These are phyloP conservation scores for Salpingoeca rosetta DNA, from an alignment of 78 protist genomes.

Conservation along the genomic window DNA sequence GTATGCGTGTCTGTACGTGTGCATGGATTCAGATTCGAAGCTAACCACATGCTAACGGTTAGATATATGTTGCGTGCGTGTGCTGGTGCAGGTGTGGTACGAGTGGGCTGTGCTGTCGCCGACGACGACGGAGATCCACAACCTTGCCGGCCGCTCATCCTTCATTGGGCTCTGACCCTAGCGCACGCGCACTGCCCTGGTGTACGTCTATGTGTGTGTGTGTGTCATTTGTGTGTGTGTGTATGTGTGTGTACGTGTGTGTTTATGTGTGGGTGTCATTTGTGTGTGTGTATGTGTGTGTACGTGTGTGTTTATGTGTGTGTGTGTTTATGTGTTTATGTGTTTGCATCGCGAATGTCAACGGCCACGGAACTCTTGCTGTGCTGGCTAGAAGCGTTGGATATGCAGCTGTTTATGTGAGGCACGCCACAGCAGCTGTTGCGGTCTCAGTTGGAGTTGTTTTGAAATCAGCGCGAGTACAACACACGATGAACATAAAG, in stretches of 20 bases:
- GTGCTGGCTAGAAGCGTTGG: too few relatives aligned
- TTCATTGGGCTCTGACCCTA: slow-evolving; percentile 57
- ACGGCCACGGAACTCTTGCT: too few relatives aligned
- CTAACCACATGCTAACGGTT: background rate
- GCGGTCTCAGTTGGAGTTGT: too few relatives aligned
- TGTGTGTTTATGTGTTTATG: background rate
- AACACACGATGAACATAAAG: too few relatives aligned
- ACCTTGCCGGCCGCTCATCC: slow-evolving; percentile 68
- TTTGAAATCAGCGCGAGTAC: too few relatives aligned
- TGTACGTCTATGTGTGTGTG: background rate
- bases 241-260: background rate
- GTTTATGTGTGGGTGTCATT: background rate
- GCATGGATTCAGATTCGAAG: background rate
- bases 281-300: background rate
- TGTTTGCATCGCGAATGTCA: background rate
- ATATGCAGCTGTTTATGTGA: too few relatives aligned
- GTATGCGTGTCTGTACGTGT: background rate
- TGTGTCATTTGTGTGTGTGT: background rate
- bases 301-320: background rate
- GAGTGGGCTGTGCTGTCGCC: slow-evolving; percentile 82
- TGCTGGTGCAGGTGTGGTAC: slow-evolving; percentile 71
- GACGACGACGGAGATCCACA: slow-evolving; percentile 57
- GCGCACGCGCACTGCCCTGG: background rate
- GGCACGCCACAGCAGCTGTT: too few relatives aligned
- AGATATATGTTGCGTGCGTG: background rate